These are phyloP conservation scores for Mycena albidolilacea DNA, from an alignment of 768 basidiomycete species.

Conservation along the genomic window DNA sequence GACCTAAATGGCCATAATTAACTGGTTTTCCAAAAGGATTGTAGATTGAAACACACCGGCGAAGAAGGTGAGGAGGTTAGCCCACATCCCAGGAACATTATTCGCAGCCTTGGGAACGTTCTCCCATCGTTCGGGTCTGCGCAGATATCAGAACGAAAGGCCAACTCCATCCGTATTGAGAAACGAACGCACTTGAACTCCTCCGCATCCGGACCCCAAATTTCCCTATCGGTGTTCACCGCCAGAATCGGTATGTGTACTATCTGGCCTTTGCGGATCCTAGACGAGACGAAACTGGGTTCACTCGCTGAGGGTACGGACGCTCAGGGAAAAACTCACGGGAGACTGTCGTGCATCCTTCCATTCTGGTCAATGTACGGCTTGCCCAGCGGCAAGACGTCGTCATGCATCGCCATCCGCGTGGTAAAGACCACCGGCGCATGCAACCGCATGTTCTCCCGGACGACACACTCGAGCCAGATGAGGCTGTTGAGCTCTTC, in stretches of 20 bases:
- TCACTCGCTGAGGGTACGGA: not conserved
- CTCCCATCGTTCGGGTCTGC: slow-evolving; percentile 79
- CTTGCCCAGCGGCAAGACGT: slow-evolving; percentile 63
- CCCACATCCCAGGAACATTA: slow-evolving; percentile 72
- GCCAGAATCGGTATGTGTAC: slow-evolving; percentile 65
- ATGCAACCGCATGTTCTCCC: slow-evolving; percentile 72
- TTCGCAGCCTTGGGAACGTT: slow-evolving; percentile 58
- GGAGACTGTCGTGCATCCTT: slow-evolving; percentile 54
- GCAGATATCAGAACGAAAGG: not conserved
- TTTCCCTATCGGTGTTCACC: slow-evolving; percentile 63
- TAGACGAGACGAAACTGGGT: slow-evolving; percentile 29
- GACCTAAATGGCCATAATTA: slow-evolving; percentile 33
- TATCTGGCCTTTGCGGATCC: slow-evolving; percentile 60
- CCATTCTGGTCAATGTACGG: slow-evolving; percentile 64
- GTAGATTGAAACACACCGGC: slow-evolving; percentile 55
- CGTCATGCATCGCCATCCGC: slow-evolving; percentile 65
- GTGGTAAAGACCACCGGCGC: slow-evolving; percentile 62
- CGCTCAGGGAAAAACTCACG: slow-evolving; percentile 15
- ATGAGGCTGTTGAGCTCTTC: slow-evolving; percentile 56
- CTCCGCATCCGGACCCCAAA: slow-evolving; percentile 77
- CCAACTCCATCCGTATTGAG: not conserved
- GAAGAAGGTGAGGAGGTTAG: slow-evolving; percentile 72
- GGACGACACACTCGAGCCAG: slow-evolving; percentile 67
- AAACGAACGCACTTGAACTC: slow-evolving; percentile 67
- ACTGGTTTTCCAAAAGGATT: not conserved